Evolutionary conservation across 2,329 filamentous ascomycete species (phyloP), one percentile per base, ranked within the genome.

Genomic region (Claviceps paspali): DNA sequence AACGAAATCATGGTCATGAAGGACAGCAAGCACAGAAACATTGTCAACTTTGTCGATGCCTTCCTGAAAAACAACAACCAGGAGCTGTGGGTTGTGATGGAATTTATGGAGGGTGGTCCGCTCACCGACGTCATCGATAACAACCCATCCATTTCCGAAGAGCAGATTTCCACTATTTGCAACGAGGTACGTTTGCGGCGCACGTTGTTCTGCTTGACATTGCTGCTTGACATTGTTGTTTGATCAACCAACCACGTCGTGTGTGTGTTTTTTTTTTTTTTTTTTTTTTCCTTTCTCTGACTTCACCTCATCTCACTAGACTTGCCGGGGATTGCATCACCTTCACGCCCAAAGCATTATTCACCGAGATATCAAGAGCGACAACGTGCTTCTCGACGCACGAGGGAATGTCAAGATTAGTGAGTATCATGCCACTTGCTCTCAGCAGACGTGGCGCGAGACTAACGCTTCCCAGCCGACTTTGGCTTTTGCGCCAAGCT

Each of bases 1-100:
- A 98, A 98, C 59, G 91, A 98, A 55, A 98, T 98, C 53, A 92
- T 98, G 65, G 91, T 98, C 42, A 98, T 98, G 91, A 95, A 96
- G 65, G 91, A 98, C 63, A 94, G 85, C 67, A 83, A 87, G 56
- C 91, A 98, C 59, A 79, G 82, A 43, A 98, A 98, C 61, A 98
- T 98, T 65, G 91, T 98, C 61, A 98, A 98, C 63, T 98, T 94
- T 64, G 66, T 98, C 24, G 91, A 98, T 50, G 87, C 88, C 3
- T 98, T 96, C 68, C 64, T 98, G 53, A 83, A 91, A 52, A 93
- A 95, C 58, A 88, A 91, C 59, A 86, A 83, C 51, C 75, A 82
- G 38, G 91, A 98, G 58, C 72, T 98, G n/a, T 98, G 91, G 91
- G 86, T 98, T 9, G 88, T 98, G 36, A 94, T 98, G 91, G 91